Conservation (phyloP, 2,329 filamentous ascomycete species). For the Teratosphaeria destructans region DNA sequence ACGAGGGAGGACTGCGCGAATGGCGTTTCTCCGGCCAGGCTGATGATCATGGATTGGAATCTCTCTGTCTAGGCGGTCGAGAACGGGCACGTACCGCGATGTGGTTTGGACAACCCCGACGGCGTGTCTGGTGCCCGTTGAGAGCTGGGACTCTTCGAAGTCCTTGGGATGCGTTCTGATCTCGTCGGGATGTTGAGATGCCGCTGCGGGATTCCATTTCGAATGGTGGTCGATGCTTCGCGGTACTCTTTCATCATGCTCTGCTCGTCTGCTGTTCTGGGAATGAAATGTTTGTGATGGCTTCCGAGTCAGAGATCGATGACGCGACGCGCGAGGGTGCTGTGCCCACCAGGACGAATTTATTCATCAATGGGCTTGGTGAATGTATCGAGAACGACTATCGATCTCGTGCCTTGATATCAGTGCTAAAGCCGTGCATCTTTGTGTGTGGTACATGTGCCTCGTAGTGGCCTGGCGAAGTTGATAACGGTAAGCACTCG, state of each 20-base stretch:
- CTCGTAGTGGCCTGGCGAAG: too few species aligned
- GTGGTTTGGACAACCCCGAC: not conserved
- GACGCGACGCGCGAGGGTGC: not conserved
- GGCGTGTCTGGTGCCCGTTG: not conserved
- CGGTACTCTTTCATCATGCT: not conserved
- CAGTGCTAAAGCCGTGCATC: too few species aligned
- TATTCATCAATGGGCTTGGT: too few species aligned
- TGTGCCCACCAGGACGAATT: not conserved
- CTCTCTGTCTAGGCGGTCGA: not conserved
- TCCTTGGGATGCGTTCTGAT: slow-evolving; percentile 10
- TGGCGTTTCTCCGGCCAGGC: not conserved
- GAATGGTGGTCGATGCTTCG: not conserved
- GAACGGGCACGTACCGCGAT: not conserved
- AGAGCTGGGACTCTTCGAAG: not conserved
- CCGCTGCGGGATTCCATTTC: not conserved
- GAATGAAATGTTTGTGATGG: not conserved
- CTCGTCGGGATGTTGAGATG: not conserved
- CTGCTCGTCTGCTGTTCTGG: not conserved
- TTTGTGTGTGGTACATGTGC: too few species aligned
- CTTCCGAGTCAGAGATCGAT: not conserved
- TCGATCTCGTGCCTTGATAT: not conserved
- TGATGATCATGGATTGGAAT: not conserved
- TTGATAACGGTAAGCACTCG: too few species aligned
- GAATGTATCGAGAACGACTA: too few species aligned
- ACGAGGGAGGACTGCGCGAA: not conserved